These are phyloP conservation scores for Leishmania arabica DNA, from an alignment of 208 protist species.

Conservation along the genomic window DNA sequence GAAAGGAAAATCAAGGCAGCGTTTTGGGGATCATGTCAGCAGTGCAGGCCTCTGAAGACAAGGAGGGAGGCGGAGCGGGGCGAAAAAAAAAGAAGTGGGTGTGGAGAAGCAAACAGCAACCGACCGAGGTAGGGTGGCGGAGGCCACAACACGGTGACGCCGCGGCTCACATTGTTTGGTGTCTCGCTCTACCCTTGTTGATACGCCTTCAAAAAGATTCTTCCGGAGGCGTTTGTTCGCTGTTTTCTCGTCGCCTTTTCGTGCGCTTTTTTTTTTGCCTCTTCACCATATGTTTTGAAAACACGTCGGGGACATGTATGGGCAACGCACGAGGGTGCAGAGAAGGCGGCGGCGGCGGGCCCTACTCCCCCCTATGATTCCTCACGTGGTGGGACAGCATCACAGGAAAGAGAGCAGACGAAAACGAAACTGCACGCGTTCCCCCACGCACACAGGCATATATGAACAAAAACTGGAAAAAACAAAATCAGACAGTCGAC, in stretches of 20 bases:
- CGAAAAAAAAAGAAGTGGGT: neutral
- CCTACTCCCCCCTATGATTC: no score
- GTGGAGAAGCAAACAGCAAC: neutral
- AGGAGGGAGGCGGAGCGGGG: neutral
- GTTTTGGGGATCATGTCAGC: neutral
- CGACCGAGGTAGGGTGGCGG: neutral
- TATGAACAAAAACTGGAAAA: neutral
- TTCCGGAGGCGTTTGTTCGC: no score
- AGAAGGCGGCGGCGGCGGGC: no score
- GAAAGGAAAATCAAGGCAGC: constrained; percentile 4
- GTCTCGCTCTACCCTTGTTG: no score
- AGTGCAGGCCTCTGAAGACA: neutral
- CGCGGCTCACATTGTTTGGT: neutral
- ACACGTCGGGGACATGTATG: no score
- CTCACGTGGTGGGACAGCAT: neutral
- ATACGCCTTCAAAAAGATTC: no score
- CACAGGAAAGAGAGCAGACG: neutral
- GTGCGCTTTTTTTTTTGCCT: neutral
- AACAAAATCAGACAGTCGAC: neutral
- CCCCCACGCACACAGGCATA: neutral
- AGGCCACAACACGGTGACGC: neutral
- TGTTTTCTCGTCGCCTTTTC: neutral
- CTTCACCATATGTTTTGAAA: neutral
- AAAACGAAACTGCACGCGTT: neutral
- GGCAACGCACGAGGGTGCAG: no score